Percentiles rank a stretch among this genome's conserved stretches.
Conservation (phyloP, 352 stramenopile species). For the Phytopythium oedochilum region DNA sequence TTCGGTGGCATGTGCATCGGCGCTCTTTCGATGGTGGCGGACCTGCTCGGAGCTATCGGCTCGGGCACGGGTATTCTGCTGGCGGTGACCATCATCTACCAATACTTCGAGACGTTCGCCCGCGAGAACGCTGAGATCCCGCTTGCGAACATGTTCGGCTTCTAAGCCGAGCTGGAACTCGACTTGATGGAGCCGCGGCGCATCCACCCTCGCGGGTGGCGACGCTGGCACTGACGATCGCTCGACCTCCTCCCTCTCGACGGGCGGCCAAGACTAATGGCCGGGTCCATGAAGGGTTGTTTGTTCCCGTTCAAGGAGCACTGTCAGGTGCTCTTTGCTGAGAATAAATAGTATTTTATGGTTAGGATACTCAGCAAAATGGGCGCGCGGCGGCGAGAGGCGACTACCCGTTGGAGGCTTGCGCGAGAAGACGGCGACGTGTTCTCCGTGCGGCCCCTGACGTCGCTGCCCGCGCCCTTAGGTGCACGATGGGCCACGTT, state of each 20-base stretch:
- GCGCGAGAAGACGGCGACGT: constrained; percentile 18
- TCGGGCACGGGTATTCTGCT: constrained; percentile 98
- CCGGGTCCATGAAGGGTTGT: constrained; percentile 48
- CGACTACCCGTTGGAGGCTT: constrained; percentile 43
- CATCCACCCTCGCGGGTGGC: not conserved
- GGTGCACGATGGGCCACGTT: constrained; percentile 61
- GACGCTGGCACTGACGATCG: not conserved
- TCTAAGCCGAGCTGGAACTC: constrained; percentile 37
- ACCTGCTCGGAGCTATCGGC: constrained; percentile 98
- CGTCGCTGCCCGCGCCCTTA: constrained; percentile 59
- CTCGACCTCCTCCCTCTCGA: not conserved
- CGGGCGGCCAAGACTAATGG: constrained; percentile 3
- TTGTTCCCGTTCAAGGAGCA: constrained; percentile 85
- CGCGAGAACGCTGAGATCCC: constrained; percentile 90
- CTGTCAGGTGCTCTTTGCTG: constrained; percentile 84
- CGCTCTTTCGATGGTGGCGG: constrained; percentile 97
- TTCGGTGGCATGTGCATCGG: constrained; percentile 99
- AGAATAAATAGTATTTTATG: constrained; percentile 60
- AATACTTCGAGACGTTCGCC: constrained; percentile 98
- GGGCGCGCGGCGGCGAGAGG: constrained; percentile 40
- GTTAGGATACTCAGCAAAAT: constrained; percentile 68
- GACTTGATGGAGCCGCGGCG: constrained; percentile 3
- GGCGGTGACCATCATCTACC: constrained; percentile 99
- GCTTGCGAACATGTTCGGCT: constrained; percentile 75
- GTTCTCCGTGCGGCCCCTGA: constrained; percentile 7